Evolutionary conservation across 2,329 filamentous ascomycete genomes (phyloP).

Genomic region (Aureobasidium sp.): DNA sequence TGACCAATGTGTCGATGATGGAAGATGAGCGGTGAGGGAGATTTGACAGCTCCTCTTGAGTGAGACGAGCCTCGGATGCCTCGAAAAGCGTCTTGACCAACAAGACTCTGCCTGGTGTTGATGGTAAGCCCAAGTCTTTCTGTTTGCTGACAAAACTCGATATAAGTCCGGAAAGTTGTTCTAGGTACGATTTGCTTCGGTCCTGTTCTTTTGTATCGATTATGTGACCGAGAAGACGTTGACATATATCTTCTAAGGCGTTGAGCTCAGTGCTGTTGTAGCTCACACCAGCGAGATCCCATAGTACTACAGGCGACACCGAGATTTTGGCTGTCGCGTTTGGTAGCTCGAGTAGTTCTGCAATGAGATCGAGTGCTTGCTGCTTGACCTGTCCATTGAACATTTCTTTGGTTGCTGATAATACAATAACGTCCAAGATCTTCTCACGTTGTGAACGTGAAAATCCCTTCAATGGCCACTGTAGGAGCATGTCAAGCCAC

Average conservation of each 20-base stretch:
- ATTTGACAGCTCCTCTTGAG: not conserved
- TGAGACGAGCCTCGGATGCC: not conserved
- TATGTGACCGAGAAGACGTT: constrained; percentile 12
- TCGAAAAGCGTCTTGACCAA: not conserved
- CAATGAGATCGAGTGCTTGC: constrained; percentile 8
- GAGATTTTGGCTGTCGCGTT: constrained; percentile 14
- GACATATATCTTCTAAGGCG: not conserved
- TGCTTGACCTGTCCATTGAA: not conserved
- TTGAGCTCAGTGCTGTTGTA: not conserved
- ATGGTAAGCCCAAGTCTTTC: not conserved
- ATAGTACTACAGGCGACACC: not conserved
- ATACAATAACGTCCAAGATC: constrained; percentile 4
- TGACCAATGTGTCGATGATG: not conserved
- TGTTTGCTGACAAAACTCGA: not conserved
- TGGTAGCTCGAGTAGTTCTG: constrained; percentile 11
- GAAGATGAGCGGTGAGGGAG: constrained; percentile 5
- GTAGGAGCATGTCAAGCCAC: not conserved
- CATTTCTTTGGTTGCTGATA: not conserved
- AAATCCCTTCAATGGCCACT: constrained; percentile 7
- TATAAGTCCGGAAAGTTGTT: not conserved
- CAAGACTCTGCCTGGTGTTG: not conserved
- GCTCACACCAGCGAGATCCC: not conserved
- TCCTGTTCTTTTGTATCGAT: constrained; percentile 17
- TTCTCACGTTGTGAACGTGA: constrained; percentile 13
- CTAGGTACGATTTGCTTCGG: constrained; percentile 12